Evolutionary conservation across 2,329 filamentous ascomycete genomes (phyloP).

Genomic region (Calonectria pseudoturangicola): DNA sequence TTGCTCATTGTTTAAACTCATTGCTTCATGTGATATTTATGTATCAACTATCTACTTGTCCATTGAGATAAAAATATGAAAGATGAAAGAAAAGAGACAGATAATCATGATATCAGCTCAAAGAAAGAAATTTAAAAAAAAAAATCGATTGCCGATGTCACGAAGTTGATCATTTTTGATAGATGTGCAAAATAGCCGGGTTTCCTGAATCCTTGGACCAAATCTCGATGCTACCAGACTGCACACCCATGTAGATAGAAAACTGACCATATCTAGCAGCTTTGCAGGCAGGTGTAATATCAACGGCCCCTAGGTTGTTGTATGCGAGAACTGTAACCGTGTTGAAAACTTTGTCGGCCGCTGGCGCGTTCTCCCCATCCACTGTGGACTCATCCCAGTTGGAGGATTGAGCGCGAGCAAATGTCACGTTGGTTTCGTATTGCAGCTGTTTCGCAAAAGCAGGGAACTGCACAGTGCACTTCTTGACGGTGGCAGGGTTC

Average conservation of each 20-base stretch:
- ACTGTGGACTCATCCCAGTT: conserved; percentile 30
- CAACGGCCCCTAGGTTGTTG: conserved; percentile 25
- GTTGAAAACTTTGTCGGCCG: conserved; percentile 1
- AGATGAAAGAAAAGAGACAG: not conserved
- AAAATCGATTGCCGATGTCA: not conserved
- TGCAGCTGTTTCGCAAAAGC: conserved; percentile 9
- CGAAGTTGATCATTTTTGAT: not conserved
- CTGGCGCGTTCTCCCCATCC: conserved; percentile 29
- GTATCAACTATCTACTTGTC: not conserved
- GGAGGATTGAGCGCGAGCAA: conserved; percentile 21
- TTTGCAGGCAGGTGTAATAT: conserved; percentile 34
- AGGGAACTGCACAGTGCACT: conserved; percentile 36
- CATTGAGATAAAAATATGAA: not conserved
- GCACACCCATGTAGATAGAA: conserved; percentile 25
- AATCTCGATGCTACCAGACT: conserved; percentile 19
- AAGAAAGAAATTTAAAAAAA: not conserved
- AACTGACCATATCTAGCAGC: conserved; percentile 24
- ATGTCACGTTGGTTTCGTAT: conserved; percentile 20
- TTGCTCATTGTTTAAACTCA: no score
- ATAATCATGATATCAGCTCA: no score
- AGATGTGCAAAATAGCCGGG: conserved; percentile 31
- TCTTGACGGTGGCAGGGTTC: not conserved
- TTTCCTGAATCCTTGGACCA: conserved; percentile 39
- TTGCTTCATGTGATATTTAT: not conserved
- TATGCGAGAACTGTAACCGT: conserved; percentile 20